Conservation (phyloP, 2,329 filamentous ascomycete genomes). For the Diaporthe sp. region DNA sequence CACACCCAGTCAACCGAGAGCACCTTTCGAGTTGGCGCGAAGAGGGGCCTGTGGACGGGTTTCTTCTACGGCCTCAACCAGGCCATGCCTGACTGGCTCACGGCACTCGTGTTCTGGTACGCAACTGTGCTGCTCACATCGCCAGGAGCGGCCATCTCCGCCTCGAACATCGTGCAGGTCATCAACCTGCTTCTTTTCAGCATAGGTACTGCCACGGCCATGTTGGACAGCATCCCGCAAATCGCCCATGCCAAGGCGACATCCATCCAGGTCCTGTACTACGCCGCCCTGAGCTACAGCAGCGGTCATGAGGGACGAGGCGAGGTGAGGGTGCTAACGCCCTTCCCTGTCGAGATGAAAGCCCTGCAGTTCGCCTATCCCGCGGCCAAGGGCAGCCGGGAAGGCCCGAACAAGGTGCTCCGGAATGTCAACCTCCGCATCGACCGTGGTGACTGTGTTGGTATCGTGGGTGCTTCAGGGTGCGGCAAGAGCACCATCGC, state of each 20-base stretch:
- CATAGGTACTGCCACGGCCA: constrained; percentile 78
- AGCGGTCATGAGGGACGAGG: constrained; percentile 72
- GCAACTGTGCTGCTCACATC: constrained; percentile 74
- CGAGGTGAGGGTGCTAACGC: constrained; percentile 48
- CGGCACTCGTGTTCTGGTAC: constrained; percentile 88
- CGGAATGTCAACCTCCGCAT: constrained; percentile 77
- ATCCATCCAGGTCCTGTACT: constrained; percentile 79
- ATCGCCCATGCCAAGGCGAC: constrained; percentile 81
- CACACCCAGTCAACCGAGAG: constrained; percentile 66
- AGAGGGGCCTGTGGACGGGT: constrained; percentile 77
- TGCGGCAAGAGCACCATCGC: constrained; percentile 93
- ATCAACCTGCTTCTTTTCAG: constrained; percentile 89
- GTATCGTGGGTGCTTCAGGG: constrained; percentile 87
- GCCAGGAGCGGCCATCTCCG: constrained; percentile 59
- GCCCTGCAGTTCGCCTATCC: constrained; percentile 82
- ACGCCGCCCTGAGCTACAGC: constrained; percentile 71
- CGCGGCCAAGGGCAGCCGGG: constrained; percentile 58
- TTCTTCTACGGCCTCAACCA: constrained; percentile 84
- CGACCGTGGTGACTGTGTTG: constrained; percentile 74
- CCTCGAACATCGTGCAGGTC: constrained; percentile 77
- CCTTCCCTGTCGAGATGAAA: constrained; percentile 66
- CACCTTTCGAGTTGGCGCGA: constrained; percentile 73
- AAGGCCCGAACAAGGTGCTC: constrained; percentile 62
- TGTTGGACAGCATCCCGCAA: constrained; percentile 84
- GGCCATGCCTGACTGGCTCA: constrained; percentile 78